These are phyloP conservation scores for Geotrichum australiense DNA, from an alignment of 1,139 yeast species.

Conservation along the genomic window DNA sequence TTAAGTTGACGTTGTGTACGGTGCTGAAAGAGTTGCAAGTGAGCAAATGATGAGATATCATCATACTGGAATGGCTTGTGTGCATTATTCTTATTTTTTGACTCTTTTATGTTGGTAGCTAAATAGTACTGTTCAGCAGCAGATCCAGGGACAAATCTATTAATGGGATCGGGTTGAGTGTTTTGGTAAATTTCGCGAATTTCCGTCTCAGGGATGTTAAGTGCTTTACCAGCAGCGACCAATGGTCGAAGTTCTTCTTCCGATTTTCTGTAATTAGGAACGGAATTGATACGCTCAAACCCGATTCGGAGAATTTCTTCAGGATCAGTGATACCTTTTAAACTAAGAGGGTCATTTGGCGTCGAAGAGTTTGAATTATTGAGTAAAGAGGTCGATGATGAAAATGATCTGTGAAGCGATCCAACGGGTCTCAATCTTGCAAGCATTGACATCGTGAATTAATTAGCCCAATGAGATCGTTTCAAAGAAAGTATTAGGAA, in stretches of 20 bases:
- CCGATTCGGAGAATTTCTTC: conserved; percentile 31
- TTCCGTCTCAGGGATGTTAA: conserved; percentile 28
- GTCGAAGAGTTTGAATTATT: too few species aligned
- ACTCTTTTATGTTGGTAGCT: conserved; percentile 10
- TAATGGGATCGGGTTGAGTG: conserved; percentile 20
- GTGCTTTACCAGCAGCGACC: conserved; percentile 30
- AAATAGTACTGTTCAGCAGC: conserved; percentile 16
- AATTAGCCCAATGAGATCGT: too few species aligned
- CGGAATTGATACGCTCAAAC: conserved; percentile 30
- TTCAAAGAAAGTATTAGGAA: too few species aligned
- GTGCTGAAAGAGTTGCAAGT: conserved; percentile 53
- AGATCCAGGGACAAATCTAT: conserved; percentile 17
- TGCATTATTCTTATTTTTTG: conserved; percentile 29
- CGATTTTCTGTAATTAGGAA: conserved; percentile 27
- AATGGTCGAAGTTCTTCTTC: conserved; percentile 29
- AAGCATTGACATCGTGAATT: neutral
- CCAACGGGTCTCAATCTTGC: neutral
- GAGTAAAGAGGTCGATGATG: conserved; percentile 2
- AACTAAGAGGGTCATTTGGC: conserved; percentile 11
- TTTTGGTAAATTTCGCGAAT: conserved; percentile 29
- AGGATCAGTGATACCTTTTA: conserved; percentile 17
- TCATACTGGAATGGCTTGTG: conserved; percentile 42
- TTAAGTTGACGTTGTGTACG: conserved; percentile 55
- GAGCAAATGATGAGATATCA: conserved; percentile 57
- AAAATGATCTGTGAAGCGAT: conserved; percentile 3